A percentile compares a stretch with the other conserved stretches of the same genome.
phyloP scores from a whole-genome alignment of 2,329 filamentous ascomycete genomes.

The Colletotrichum sp. region DNA sequence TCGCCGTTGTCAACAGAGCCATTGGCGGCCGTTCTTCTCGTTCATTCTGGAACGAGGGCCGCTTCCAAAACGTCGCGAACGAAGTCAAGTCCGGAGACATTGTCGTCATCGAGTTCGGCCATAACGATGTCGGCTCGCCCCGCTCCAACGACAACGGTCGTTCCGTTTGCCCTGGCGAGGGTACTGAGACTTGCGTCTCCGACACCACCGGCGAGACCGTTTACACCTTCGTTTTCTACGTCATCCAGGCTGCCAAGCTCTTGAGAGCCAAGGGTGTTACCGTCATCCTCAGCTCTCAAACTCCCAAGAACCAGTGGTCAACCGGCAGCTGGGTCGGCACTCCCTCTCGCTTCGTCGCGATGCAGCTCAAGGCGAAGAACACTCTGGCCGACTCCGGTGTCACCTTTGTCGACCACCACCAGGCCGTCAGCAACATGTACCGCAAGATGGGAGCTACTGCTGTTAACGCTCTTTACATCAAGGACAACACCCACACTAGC shows the following conservation, averaged over 20 bases:
- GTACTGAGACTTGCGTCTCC: constrained; percentile 58
- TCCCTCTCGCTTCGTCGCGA: constrained; percentile 60
- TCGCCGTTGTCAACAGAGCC: constrained; percentile 63
- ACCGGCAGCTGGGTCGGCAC: constrained; percentile 53
- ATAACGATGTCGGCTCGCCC: constrained; percentile 71
- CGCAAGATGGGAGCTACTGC: constrained; percentile 51
- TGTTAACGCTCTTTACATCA: constrained; percentile 60
- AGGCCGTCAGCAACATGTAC: constrained; percentile 60
- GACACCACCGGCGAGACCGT: constrained; percentile 57
- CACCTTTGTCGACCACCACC: constrained; percentile 63
- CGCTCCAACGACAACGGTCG: constrained; percentile 63
- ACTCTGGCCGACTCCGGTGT: constrained; percentile 37
- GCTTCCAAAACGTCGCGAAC: constrained; percentile 63
- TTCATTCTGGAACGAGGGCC: constrained; percentile 69
- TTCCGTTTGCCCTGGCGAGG: constrained; percentile 61
- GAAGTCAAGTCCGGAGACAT: constrained; percentile 63
- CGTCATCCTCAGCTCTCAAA: constrained; percentile 63
- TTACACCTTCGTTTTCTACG: constrained; percentile 64
- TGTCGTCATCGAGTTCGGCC: constrained; percentile 74
- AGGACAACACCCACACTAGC: constrained; percentile 68
- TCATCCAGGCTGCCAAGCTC: constrained; percentile 59
- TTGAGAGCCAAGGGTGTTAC: constrained; percentile 63
- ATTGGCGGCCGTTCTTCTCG: constrained; percentile 70
- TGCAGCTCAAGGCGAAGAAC: constrained; percentile 42
- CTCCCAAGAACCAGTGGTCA: constrained; percentile 65